Evolutionary conservation across 2,329 filamentous ascomycete genomes (phyloP), one percentile per base, ranked within the genome.

Genomic region (Sporothrix humicola): DNA sequence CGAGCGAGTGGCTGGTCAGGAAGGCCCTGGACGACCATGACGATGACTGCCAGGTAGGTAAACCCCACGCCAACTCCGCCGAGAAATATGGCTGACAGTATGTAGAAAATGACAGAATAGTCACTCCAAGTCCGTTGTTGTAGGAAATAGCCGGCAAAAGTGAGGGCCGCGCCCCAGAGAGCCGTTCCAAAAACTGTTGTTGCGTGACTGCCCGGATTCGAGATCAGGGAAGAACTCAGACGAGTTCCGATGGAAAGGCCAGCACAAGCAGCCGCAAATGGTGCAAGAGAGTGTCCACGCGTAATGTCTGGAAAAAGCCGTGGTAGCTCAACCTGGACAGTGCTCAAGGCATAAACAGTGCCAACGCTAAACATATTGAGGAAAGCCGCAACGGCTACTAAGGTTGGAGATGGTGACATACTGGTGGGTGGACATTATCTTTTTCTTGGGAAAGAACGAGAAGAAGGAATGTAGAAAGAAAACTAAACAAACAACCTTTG

Each of bases 31-130:
- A 48, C 23, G 48, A 69, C 48, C 44, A 69, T 52, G 66, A 69
- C 48, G 44, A 69, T 52, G 66, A 69, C 66, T 12, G 66, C 66
- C 46, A 69, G 17, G 48, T 54, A 69, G 15, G 66, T 54, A 9
- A 52, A 37, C 7, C 66, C 48, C 20, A 69, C 66, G 10, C 44
- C 44, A 10, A 69, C 6, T 13, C 66, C 59, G 26, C 59, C 59
- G 7, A 63, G 59, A 1, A 42, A 5, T 7, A 63, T 6, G 17
- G 59, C 12, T 15, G 37, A 1, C 15, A 44, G 17, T 10, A 63
- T 20, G 15, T 37, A 15, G 15, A 15, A 10, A 17, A 63, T 15
- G 10, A 7, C 58, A 20, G 23, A 13, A 31, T 59, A 13, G 23
- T 9, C 17, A 7, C 59, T 42, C 23, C 23, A 26, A 26, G 23